A percentile compares a stretch with the other conserved stretches of the same genome.
phyloP scores from a whole-genome alignment of 371 early-diverging fungal genomes.

The Chytridium lagenaria region DNA sequence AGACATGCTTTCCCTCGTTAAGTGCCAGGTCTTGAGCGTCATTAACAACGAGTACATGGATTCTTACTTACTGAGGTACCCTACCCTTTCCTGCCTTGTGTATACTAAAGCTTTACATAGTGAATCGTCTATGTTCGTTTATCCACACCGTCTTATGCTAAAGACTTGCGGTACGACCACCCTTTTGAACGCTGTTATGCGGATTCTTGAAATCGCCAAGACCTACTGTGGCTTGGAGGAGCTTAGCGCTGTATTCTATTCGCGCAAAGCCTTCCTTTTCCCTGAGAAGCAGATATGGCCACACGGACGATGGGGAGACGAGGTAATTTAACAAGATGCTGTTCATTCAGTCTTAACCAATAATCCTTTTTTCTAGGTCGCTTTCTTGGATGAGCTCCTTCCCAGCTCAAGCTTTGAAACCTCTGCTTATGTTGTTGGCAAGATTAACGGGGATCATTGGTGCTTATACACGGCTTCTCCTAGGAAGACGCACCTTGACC shows the following conservation, averaged over 20 bases:
- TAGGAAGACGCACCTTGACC: constrained; percentile 52
- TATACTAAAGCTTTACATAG: constrained; percentile 41
- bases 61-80: constrained; percentile 85
- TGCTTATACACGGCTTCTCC: constrained; percentile 85
- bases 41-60: constrained; percentile 79
- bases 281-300: constrained; percentile 89
- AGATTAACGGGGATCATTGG: constrained; percentile 94
- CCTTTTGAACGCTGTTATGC: constrained; percentile 80
- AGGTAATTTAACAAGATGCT: constrained; percentile 60
- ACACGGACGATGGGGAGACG: constrained; percentile 89
- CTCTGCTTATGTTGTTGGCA: constrained; percentile 90
- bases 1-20: constrained; percentile 88
- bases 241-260: constrained; percentile 88
- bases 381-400: constrained; percentile 56
- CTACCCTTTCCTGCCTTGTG: constrained; percentile 32
- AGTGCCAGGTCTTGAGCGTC: constrained; percentile 87
- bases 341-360: background rate
- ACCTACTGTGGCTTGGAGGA: constrained; percentile 71
- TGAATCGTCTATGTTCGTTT: constrained; percentile 97
- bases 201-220: constrained; percentile 83
- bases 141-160: constrained; percentile 89
- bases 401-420: constrained; percentile 49
- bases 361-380: constrained; percentile 33
- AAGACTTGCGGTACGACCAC: constrained; percentile 98
- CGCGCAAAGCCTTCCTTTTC: constrained; percentile 95